Evolutionary conservation across 2,329 filamentous ascomycete species (phyloP).

Genomic region (Atkinsonella texensis): DNA sequence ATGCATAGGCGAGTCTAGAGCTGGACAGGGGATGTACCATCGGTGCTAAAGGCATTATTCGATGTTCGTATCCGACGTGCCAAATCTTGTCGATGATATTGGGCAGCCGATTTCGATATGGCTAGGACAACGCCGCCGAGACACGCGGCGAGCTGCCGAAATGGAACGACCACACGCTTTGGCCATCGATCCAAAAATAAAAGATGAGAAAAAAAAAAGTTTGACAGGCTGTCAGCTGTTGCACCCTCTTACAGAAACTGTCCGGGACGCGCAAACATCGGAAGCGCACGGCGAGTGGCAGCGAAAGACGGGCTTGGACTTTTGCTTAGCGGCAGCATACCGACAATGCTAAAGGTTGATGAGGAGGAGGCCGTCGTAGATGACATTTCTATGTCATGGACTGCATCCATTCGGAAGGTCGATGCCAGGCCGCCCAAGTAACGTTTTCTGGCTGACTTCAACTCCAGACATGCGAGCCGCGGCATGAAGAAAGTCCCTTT

Average conservation of each 20-base stretch:
- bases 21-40: neutral
- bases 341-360: neutral
- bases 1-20: neutral
- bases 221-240: too few relatives aligned
- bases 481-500: neutral
- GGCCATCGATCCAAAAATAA: too few relatives aligned
- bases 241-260: too few relatives aligned
- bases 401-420: neutral
- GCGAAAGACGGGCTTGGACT: neutral
- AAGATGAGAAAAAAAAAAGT: too few relatives aligned
- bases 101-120: neutral
- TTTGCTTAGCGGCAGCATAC: neutral
- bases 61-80: neutral
- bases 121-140: neutral
- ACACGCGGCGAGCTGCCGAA: neutral
- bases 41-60: neutral
- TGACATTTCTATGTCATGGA: neutral
- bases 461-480: neutral
- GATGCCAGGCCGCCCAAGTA: neutral
- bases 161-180: neutral
- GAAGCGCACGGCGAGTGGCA: neutral
- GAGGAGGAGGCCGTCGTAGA: neutral
- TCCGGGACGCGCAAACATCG: neutral
- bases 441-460: neutral
- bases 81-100: neutral